These are phyloP conservation scores for Hydnum rufescens DNA, from an alignment of 768 basidiomycete species.

Conservation along the genomic window DNA sequence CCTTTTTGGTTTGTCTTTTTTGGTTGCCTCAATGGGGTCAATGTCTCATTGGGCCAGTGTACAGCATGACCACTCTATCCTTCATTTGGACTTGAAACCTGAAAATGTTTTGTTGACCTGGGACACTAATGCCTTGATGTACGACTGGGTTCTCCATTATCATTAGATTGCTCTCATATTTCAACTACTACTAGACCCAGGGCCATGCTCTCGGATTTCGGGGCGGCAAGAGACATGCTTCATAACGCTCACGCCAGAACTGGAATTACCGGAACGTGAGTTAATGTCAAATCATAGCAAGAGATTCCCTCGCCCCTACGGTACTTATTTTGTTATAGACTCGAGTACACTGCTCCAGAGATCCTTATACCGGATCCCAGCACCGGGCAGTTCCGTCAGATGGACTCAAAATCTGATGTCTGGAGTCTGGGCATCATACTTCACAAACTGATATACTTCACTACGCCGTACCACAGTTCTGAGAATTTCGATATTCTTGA, in stretches of 20 bases:
- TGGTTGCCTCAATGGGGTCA: slow-evolving; percentile 1
- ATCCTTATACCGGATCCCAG: slow-evolving; percentile 39
- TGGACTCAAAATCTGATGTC: slow-evolving; percentile 85
- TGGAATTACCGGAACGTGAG: slow-evolving; percentile 90
- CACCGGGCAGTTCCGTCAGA: slow-evolving; percentile 43
- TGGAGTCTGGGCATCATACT: slow-evolving; percentile 96
- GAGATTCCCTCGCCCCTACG: no score
- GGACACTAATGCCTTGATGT: slow-evolving; percentile 76
- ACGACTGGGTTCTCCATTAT: slow-evolving; percentile 13
- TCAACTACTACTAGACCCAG: slow-evolving; percentile 37
- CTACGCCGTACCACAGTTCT: slow-evolving; percentile 54
- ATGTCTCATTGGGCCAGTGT: background rate
- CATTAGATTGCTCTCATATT: background rate
- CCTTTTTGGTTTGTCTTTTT: slow-evolving; percentile 49
- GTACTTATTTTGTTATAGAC: slow-evolving; percentile 27
- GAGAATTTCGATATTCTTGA: slow-evolving; percentile 34
- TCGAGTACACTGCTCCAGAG: slow-evolving; percentile 83
- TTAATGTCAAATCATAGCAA: no score
- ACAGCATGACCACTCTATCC: slow-evolving; percentile 63
- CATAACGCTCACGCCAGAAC: slow-evolving; percentile 45
- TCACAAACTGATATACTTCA: slow-evolving; percentile 83
- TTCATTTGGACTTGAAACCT: slow-evolving; percentile 88
- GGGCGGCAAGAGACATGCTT: slow-evolving; percentile 83
- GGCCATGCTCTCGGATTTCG: slow-evolving; percentile 91
- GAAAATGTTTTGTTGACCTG: slow-evolving; percentile 84